Evolutionary conservation across 768 basidiomycete species (phyloP).

Genomic region (Termitomyces sp.): DNA sequence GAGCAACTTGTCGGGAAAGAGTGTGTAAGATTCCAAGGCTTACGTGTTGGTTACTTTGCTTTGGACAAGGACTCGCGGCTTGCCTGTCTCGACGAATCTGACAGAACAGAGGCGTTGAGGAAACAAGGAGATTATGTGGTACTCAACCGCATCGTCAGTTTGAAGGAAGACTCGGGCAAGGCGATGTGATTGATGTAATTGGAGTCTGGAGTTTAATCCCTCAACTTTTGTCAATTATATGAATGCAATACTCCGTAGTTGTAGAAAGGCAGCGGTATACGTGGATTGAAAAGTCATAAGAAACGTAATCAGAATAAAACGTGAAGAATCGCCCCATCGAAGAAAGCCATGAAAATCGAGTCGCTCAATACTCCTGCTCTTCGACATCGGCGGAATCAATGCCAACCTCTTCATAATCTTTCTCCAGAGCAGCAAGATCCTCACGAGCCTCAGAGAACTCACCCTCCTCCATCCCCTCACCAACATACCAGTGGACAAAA

Average conservation of each 20-base stretch:
- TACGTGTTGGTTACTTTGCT: conserved; percentile 93
- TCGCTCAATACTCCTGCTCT: conserved; percentile 47
- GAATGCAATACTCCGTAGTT: conserved; percentile 14
- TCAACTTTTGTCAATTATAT: not conserved
- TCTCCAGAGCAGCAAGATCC: conserved; percentile 99
- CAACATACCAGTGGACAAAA: conserved; percentile 95
- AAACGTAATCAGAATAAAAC: conserved; percentile 16
- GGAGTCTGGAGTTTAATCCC: not conserved
- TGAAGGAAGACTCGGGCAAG: conserved; percentile 95
- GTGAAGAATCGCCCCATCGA: conserved; percentile 13
- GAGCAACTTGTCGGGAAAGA: conserved; percentile 87
- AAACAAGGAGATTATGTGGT: conserved; percentile 76
- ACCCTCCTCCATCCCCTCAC: conserved; percentile 99
- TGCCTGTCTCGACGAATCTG: conserved; percentile 54
- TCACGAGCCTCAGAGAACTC: conserved; percentile 99
- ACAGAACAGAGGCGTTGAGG: conserved; percentile 31
- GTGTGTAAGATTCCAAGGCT: conserved; percentile 92
- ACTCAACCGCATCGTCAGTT: conserved; percentile 85
- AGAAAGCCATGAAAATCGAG: conserved; percentile 5
- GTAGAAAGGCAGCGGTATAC: conserved; percentile 16
- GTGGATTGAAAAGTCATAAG: conserved; percentile 13
- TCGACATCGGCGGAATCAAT: conserved; percentile 46
- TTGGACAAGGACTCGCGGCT: conserved; percentile 83
- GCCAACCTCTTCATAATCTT: conserved; percentile 86
- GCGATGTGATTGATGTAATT: conserved; percentile 16